Base-by-base conservation (phyloP, 2,329 filamentous ascomycete genomes). In the Raffaelea ambrosiae region DNA sequence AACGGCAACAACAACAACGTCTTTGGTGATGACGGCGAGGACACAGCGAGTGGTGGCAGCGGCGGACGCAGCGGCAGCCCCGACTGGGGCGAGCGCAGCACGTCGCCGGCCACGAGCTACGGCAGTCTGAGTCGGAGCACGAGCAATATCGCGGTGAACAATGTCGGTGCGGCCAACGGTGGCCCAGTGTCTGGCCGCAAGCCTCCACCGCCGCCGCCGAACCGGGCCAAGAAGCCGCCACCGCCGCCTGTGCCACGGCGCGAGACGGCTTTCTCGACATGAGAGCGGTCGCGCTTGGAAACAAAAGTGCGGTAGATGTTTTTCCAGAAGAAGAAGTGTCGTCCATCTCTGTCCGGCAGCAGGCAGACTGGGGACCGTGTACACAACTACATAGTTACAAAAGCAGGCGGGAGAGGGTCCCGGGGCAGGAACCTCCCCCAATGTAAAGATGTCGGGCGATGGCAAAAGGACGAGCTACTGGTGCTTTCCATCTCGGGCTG, bases 51-150 rank as follows among this genome's bases (percentile, higher is more conserved):
- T 53, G 71, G 70, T 39, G 40, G 44, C 40, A 45, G 52, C 40
- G 35, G 46, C 8, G 39, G 39, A 3, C 19, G 42, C 51, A 72
- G 72, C 51, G 72, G 69, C 36, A 77, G 74, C 33, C 72, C 73
- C 0, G 70, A 74, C 47, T 73, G 69, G 62, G 66, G 64, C 19
- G 70, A 74, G 41, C 70, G 72, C 47, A 73, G 72, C 55, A 65
- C 74, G 48, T 79, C 75, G 54, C 76, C 76, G 0, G 72, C 75
- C 3, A 79, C 76, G 1, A 79, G 75, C 59, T 71, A 74, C 48
- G 74, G 72, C 50, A 78, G 75, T 58, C 57, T 77, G 41, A 76
- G 67, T 54, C 66, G 70, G 41, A 75, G 66, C 47, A 62, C 69
- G 10, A 70, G 66, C 53, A 65, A 66, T 49, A 35, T 58, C 51